Base-by-base conservation (phyloP, 768 basidiomycete species). In the Cystobasidium onofrii region DNA sequence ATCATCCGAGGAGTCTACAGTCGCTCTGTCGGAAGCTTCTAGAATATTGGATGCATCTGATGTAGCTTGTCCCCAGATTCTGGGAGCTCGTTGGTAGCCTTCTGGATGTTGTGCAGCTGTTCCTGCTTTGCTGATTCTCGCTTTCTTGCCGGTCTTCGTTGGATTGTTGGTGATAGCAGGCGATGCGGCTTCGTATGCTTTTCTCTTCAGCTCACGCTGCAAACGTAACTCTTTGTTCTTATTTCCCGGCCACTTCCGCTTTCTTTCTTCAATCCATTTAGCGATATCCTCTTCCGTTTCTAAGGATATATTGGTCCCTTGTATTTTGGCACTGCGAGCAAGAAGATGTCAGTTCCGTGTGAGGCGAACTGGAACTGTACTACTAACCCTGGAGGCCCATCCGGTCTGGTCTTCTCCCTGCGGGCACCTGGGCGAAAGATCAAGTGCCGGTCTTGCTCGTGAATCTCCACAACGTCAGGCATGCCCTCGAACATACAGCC, bases 271-370 rank as follows among this genome's bases (percentile, higher is more conserved):
- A 12, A 71, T 29, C 69, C 69, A 71, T 27, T 55, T 60, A 15
- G 69, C 69, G 31, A 71, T 71, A 15, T 71, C 69, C 36, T 71
- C 69, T 20, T 71, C 69, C 7, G 69, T 71, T 39, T 71, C 69
- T 12, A 71, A 39, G 2, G 31, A 12, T 7, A 71, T 27, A 44
- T 31, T 60, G 20, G 54, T 57, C 3, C 69, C 69, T 27, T 57
- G 50, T 1, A 71, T 71, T 17, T 36, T 33, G 18, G 69, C 69
- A 27, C 69, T 71, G 27, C 7, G 44, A 18, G 6, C 20, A 13
- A 46, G 50, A 17, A 67, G 7, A 7, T 54, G 15, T 55, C 33
- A n/a, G n/a, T n/a, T n/a, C n/a, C n/a, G n/a, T n/a, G n/a, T n/a
- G n/a, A n/a, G n/a, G n/a, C n/a, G n/a, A n/a, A 43, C 12, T 20